Evolutionary conservation across 1,139 yeast genomes (phyloP).

Genomic region (Protomyces gravidus): DNA sequence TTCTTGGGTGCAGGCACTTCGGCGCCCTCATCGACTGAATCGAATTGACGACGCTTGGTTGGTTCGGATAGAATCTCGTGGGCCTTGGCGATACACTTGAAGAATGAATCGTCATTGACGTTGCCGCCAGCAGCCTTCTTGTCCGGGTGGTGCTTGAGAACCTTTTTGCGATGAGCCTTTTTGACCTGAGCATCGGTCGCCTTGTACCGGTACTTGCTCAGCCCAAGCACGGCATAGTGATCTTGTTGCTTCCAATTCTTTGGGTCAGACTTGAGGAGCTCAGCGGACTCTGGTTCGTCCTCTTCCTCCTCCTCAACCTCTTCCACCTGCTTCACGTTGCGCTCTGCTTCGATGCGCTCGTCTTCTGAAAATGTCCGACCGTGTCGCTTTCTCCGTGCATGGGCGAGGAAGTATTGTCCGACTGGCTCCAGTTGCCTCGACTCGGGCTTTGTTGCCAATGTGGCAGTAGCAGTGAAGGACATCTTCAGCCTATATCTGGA

Average conservation of each 20-base stretch:
- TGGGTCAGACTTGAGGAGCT: constrained; percentile 81
- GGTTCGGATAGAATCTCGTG: constrained; percentile 86
- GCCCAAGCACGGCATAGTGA: constrained; percentile 91
- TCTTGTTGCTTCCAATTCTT: constrained; percentile 94
- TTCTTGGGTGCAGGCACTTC: constrained; percentile 73
- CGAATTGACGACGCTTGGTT: constrained; percentile 82
- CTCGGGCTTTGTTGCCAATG: constrained; percentile 16
- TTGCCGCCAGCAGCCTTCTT: constrained; percentile 90
- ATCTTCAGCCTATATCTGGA: too few relatives aligned
- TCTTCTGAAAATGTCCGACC: constrained; percentile 99
- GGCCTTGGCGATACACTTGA: constrained; percentile 96
- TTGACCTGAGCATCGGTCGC: constrained; percentile 93
- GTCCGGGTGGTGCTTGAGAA: constrained; percentile 95
- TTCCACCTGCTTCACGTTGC: constrained; percentile 71
- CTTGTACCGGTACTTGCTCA: constrained; percentile 81
- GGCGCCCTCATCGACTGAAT: constrained; percentile 88
- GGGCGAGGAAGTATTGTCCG: constrained; percentile 92
- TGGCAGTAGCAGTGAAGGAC: constrained; percentile 16
- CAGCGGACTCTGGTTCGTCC: constrained; percentile 69
- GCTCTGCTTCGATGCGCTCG: constrained; percentile 89
- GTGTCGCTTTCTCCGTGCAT: constrained; percentile 90
- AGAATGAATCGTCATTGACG: constrained; percentile 91
- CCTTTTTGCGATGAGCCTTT: constrained; percentile 91
- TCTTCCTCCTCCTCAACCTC: constrained; percentile 72
- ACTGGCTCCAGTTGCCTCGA: constrained; percentile 69